These are phyloP conservation scores for Chaetoceros tenuissimus DNA, from an alignment of 108 stramenopile species.

Conservation along the genomic window DNA sequence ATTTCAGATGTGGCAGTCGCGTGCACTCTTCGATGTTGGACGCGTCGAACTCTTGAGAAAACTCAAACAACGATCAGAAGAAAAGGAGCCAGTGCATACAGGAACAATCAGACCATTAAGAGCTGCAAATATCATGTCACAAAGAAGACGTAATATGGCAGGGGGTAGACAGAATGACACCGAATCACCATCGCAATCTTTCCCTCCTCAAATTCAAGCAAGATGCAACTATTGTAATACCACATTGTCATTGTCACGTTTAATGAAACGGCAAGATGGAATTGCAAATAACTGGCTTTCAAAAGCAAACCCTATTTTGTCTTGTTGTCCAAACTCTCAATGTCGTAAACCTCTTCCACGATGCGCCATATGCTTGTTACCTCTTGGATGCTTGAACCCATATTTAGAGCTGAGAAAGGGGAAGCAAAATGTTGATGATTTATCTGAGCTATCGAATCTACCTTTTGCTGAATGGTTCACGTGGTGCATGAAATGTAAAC, in stretches of 20 bases:
- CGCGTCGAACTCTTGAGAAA: conserved; percentile 54
- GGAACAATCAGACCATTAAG: not conserved
- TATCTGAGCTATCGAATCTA: conserved; percentile 47
- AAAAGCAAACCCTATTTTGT: conserved; percentile 58
- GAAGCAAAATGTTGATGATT: conserved; percentile 30
- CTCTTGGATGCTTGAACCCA: conserved; percentile 78
- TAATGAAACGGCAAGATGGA: conserved; percentile 46
- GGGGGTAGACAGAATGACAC: conserved; percentile 19
- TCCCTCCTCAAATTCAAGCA: conserved; percentile 48
- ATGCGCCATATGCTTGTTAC: conserved; percentile 79
- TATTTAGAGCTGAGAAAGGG: conserved; percentile 73
- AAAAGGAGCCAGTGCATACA: not conserved
- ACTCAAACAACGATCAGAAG: conserved; percentile 6
- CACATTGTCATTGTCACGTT: conserved; percentile 48
- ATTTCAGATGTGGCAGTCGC: conserved; percentile 73
- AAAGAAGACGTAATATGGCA: not conserved
- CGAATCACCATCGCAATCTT: conserved; percentile 15
- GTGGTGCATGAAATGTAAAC: conserved; percentile 88
- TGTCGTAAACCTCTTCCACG: conserved; percentile 83
- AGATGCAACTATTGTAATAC: conserved; percentile 80
- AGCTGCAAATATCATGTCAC: not conserved
- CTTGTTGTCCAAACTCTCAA: conserved; percentile 64
- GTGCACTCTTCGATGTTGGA: conserved; percentile 76
- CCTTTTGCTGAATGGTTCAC: conserved; percentile 85
- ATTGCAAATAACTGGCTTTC: conserved; percentile 75